Evolutionary conservation across 2,329 filamentous ascomycete genomes (phyloP).

Genomic region (Blastomyces parvus): DNA sequence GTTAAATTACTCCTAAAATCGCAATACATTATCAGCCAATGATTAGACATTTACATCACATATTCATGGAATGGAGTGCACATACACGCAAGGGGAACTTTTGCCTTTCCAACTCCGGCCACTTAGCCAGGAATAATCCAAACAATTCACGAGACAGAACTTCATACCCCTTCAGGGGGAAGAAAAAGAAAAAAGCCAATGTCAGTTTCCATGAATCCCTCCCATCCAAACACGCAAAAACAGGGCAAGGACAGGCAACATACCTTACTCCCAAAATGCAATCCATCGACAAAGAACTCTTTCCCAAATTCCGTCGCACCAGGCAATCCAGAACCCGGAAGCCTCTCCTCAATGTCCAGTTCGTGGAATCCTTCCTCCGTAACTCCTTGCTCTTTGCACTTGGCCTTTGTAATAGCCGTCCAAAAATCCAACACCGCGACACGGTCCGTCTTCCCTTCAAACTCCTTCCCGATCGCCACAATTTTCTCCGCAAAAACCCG

Average conservation of each 20-base stretch:
- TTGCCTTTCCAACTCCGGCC: conserved; percentile 17
- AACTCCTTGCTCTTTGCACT: conserved; percentile 11
- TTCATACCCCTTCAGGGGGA: conserved; percentile 15
- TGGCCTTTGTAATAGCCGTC: conserved; percentile 22
- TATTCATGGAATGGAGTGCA: not conserved
- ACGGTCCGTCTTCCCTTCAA: conserved; percentile 23
- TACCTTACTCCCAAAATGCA: conserved; percentile 27
- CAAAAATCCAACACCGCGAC: conserved; percentile 30
- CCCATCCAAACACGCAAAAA: not conserved
- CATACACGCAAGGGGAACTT: conserved; percentile 13
- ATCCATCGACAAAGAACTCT: conserved; percentile 31
- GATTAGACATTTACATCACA: not conserved
- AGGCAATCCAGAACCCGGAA: conserved; percentile 29
- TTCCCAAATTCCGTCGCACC: conserved; percentile 24
- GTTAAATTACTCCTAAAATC: conserved; percentile 2
- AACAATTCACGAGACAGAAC: conserved; percentile 15
- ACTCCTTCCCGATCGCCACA: conserved; percentile 28
- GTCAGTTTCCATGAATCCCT: not conserved
- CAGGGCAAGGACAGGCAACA: not conserved
- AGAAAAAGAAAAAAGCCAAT: not conserved
- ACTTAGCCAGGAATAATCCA: conserved; percentile 13
- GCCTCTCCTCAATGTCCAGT: conserved; percentile 23
- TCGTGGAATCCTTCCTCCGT: conserved; percentile 17
- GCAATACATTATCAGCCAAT: not conserved
- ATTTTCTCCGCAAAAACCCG: conserved; percentile 31